Base-by-base conservation (phyloP, 257 asterid genomes). In the Scutellaria minor region DNA sequence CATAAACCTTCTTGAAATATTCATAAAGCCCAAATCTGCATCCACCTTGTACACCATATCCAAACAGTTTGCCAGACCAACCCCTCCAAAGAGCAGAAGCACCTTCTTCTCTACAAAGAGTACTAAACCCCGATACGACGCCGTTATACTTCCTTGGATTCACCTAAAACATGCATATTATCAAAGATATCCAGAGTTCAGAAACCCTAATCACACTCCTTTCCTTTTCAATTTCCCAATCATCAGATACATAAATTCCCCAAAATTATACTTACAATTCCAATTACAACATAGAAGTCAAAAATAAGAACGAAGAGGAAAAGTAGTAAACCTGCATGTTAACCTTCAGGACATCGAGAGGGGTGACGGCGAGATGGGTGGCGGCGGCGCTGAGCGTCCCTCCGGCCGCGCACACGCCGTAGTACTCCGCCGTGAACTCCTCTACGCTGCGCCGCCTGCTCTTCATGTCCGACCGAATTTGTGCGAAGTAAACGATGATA, bases 301-400 rank as follows among this genome's bases (percentile, higher is more conserved):
- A 31, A 31, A 31, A 31, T 47, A 47, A 4, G 18, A 12, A 47
- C 0, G 13, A 45, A 9, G 50, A 9, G 53, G 13, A 5, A 12
- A 3, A 14, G 5, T 2, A 47, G 5, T 11, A 40, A 24, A 83
- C 92, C 92, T 89, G 96, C 96, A 90, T 86, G 79, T 90, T 82
- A 63, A 88, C 94, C 83, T 88, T 88, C 79, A 90, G 62, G 48
- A 90, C 95, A 68, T 90, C 96, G 78, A 88, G 88, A 11, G 96
- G 95, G 70, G 96, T 90, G 75, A 88, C 72, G 70, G 90, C 90
- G 52, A 88, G 87, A 78, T 88, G 95, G 57, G 95, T 81, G 13
- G 89, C 75, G 3, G 90, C 96, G 73, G 92, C 88, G 72, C 95
- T 90, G 68, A 90, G 78, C 90, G 80, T 83, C 47, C 96, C 95